Evolutionary conservation across 116 monocot species (phyloP), one percentile per base, ranked within the genome.

Genomic region (Papilionanthe hybrid): DNA sequence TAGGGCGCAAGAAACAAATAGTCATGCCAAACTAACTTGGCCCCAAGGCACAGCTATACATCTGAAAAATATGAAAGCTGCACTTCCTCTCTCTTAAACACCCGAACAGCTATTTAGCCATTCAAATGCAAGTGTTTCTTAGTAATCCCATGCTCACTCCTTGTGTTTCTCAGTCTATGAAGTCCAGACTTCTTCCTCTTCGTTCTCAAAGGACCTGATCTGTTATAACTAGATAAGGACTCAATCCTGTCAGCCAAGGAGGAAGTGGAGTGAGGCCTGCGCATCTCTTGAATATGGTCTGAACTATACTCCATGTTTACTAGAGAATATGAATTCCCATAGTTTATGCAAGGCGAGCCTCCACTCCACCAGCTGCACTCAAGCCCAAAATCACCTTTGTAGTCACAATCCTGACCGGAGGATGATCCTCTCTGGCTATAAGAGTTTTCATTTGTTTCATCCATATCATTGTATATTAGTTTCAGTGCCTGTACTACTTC

Each of bases 401-500:
- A 84, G 27, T 87, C 89, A 37, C 63, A 79, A 9, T 89, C 92
- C 9, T 77, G 84, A 48, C 79, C 79, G 15, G 84, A 87, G 5
- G 94, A 94, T 4, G 71, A 75, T 37, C 87, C 91, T 63, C 86
- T 82, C 65, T 85, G 85, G 55, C 92, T 94, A 58, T 74, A 79
- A 45, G 87, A 86, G 77, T 91, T 86, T 32, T 87, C 91, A 37
- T 69, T 43, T 9, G 81, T 75, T 55, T 91, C 90, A 41, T 87
- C 90, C 42, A 55, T 78, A 58, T 84, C 85, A 57, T 86, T 90
- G 82, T 75, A 93, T 72, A 91, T 85, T 28, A 91, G 80, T 58
- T 93, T 93, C 72, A 93, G 78, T 15, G 91, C 89, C 76, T 93
- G 93, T 1, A 93, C 93, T 23, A 91, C 91, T 77, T 93, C 93